These are phyloP conservation scores for Cladophialophora immunda DNA, from an alignment of 2,329 filamentous ascomycete species.

Conservation along the genomic window DNA sequence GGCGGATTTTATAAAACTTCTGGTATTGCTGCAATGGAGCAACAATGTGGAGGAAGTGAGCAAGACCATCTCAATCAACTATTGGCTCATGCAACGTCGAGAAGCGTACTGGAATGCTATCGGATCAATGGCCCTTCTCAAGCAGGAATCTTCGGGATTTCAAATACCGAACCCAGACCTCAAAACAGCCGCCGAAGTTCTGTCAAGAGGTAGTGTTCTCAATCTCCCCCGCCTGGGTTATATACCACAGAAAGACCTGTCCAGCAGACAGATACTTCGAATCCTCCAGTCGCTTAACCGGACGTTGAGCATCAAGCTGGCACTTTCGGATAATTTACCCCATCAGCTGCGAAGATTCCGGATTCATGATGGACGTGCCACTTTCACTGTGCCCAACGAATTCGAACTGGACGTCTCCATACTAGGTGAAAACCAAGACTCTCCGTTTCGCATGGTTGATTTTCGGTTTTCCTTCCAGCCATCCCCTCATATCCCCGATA, in stretches of 20 bases:
- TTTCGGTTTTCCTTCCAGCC: slow-evolving; percentile 85
- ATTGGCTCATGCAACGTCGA: slow-evolving; percentile 73
- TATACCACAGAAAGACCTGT: slow-evolving; percentile 75
- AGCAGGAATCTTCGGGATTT: slow-evolving; percentile 74
- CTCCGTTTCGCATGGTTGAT: slow-evolving; percentile 94
- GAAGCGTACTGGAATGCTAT: slow-evolving; percentile 68
- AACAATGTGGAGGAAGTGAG: slow-evolving; percentile 79
- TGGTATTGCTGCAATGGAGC: slow-evolving; percentile 92
- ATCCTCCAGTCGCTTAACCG: slow-evolving; percentile 85
- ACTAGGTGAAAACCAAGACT: slow-evolving; percentile 80
- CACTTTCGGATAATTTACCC: slow-evolving; percentile 83
- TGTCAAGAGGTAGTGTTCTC: slow-evolving; percentile 78
- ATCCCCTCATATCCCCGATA: slow-evolving; percentile 70
- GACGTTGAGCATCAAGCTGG: slow-evolving; percentile 81
- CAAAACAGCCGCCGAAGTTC: slow-evolving; percentile 83
- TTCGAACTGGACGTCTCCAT: slow-evolving; percentile 95
- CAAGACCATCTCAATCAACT: slow-evolving; percentile 86
- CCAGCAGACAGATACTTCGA: slow-evolving; percentile 74
- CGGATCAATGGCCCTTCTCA: slow-evolving; percentile 73
- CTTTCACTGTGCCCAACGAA: slow-evolving; percentile 81
- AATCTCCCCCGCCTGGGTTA: slow-evolving; percentile 86
- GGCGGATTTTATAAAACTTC: slow-evolving; percentile 88
- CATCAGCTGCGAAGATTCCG: slow-evolving; percentile 78
- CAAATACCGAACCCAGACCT: slow-evolving; percentile 90
- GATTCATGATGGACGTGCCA: slow-evolving; percentile 86